A percentile compares a stretch with the other conserved stretches of the same genome.
Conservation (phyloP, 2,329 filamentous ascomycete genomes). For the Scytalidium lignicola region DNA sequence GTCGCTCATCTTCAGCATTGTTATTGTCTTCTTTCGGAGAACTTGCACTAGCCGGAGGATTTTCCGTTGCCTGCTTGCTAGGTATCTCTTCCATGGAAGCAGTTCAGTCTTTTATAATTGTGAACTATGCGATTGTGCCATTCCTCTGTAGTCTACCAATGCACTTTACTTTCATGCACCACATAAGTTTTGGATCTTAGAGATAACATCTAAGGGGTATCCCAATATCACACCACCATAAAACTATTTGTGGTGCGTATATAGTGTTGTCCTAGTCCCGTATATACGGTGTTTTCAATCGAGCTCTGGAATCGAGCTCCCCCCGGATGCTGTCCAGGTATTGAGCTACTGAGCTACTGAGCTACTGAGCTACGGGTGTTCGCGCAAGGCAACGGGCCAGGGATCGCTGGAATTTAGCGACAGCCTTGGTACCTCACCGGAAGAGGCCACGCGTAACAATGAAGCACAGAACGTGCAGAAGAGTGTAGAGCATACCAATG, state of each 20-base stretch:
- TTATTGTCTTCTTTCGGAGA: conserved; percentile 2
- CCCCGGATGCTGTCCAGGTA: too few relatives aligned
- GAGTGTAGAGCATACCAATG: conserved; percentile 17
- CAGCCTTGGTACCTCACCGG: conserved; percentile 4
- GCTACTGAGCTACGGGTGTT: too few relatives aligned
- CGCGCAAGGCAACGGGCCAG: neutral
- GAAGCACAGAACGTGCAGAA: conserved; percentile 3
- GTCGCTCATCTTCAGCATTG: conserved; percentile 31
- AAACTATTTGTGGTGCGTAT: too few relatives aligned
- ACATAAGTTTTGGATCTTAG: too few relatives aligned
- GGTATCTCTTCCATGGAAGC: neutral
- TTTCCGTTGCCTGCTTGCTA: neutral
- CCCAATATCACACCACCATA: too few relatives aligned
- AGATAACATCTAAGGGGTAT: too few relatives aligned
- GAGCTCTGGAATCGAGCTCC: too few relatives aligned
- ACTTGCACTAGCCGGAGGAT: neutral
- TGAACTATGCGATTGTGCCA: neutral
- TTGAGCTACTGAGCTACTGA: too few relatives aligned
- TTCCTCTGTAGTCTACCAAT: neutral
- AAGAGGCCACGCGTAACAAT: conserved; percentile 17
- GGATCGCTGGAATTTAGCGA: neutral
- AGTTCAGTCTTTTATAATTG: neutral
- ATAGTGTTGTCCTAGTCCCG: too few relatives aligned
- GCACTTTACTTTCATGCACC: neutral
- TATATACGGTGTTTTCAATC: too few relatives aligned